These are phyloP conservation scores for Capsella bursapastoris DNA, from an alignment of 345 rosid species.

Conservation along the genomic window DNA sequence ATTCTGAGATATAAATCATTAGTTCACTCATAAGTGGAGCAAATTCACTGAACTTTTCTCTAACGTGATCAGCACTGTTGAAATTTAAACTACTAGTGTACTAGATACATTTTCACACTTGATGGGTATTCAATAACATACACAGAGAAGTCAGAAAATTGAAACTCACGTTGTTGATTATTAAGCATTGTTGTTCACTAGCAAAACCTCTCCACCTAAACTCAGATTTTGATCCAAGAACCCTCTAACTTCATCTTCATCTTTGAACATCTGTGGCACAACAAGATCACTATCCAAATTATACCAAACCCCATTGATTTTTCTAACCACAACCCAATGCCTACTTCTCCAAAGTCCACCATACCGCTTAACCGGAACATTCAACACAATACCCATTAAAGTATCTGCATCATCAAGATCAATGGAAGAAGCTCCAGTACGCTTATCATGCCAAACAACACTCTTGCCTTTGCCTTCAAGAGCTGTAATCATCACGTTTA, in stretches of 20 bases:
- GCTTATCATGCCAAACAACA: slow-evolving; percentile 81
- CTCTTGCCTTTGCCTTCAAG: slow-evolving; percentile 68
- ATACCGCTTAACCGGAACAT: slow-evolving; percentile 68
- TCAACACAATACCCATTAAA: slow-evolving; percentile 76
- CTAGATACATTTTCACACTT: neutral
- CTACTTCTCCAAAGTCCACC: slow-evolving; percentile 87
- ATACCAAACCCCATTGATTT: slow-evolving; percentile 81
- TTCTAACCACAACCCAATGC: slow-evolving; percentile 84
- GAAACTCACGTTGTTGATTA: slow-evolving; percentile 41
- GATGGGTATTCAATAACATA: neutral
- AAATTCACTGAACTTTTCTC: slow-evolving; percentile 20
- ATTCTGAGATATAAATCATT: neutral
- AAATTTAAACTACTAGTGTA: neutral
- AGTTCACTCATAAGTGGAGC: neutral
- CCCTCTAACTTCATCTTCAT: slow-evolving; percentile 52
- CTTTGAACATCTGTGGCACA: slow-evolving; percentile 52
- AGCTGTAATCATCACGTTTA: slow-evolving; percentile 78
- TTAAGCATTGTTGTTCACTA: slow-evolving; percentile 60
- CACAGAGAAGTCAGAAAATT: slow-evolving; percentile 25
- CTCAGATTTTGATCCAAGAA: slow-evolving; percentile 62
- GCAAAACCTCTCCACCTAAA: slow-evolving; percentile 70
- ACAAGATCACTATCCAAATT: slow-evolving; percentile 85
- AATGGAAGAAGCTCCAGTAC: slow-evolving; percentile 62
- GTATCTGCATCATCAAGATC: slow-evolving; percentile 57
- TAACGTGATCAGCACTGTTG: neutral